Percentiles rank a stretch among this genome's conserved stretches.
Evolutionary conservation across 345 rosid genomes (phyloP).

Genomic region (Rhizophora mangle): DNA sequence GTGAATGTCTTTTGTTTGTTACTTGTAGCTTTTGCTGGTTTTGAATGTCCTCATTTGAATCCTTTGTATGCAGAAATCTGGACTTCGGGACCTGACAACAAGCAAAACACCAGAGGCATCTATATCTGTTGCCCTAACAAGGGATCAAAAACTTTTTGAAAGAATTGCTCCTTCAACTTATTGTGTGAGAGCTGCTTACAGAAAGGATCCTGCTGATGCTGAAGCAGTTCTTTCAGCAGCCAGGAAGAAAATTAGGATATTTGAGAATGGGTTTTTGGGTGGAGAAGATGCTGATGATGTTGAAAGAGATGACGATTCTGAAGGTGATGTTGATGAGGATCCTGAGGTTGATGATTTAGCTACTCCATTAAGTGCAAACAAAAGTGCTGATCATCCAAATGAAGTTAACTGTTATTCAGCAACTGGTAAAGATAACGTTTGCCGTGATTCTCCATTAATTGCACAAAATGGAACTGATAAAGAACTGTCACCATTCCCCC

Average conservation of each 20-base stretch:
- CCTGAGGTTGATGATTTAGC: conserved; percentile 89
- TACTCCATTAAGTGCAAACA: conserved; percentile 44
- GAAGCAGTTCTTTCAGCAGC: conserved; percentile 84
- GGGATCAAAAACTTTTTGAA: conserved; percentile 98
- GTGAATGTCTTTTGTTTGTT: conserved; percentile 34
- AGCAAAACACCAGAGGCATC: conserved; percentile 99
- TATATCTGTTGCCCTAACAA: conserved; percentile 96
- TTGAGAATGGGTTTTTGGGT: conserved; percentile 86
- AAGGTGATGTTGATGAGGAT: conserved; percentile 90
- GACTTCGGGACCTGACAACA: conserved; percentile 89
- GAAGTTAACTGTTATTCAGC: conserved; percentile 43
- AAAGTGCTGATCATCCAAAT: conserved; percentile 37
- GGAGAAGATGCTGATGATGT: conserved; percentile 83
- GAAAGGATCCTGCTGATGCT: conserved; percentile 94
- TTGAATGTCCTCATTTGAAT: conserved; percentile 7
- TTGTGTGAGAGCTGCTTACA: conserved; percentile 83
- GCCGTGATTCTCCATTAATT: conserved; percentile 32
- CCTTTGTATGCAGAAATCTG: conserved; percentile 66
- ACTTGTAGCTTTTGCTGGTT: conserved; percentile 6
- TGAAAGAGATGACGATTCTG: conserved; percentile 87
- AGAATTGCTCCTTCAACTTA: conserved; percentile 99
- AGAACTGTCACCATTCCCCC: conserved; percentile 37
- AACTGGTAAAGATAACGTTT: conserved; percentile 38
- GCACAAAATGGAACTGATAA: conserved; percentile 39
- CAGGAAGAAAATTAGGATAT: conserved; percentile 83